Evolutionary conservation across 495 filamentous ascomycete genomes (phyloP), one percentile per base, ranked within the genome.

Genomic region (Aspergillus diversus): DNA sequence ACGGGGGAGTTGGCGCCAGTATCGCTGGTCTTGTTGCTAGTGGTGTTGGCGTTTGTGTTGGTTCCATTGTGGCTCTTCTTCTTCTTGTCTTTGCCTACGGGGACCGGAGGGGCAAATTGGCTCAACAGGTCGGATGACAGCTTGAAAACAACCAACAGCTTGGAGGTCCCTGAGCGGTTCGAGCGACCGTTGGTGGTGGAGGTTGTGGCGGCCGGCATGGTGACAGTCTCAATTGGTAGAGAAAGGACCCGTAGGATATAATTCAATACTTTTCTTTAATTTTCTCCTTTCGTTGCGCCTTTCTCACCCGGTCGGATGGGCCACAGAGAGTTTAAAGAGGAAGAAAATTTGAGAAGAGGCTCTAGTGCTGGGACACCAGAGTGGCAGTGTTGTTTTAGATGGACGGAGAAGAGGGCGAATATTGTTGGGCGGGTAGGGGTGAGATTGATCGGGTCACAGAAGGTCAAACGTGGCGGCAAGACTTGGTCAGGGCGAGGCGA

Each of bases 141-240:
- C 69, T 83, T 85, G 31, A 90, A 77, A 48, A 76, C 76, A 69
- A 90, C 66, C 33, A 86, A 69, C 68, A 75, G 69, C 72, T 83
- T 83, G 52, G 65, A 61, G 54, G 58, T 51, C 17, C 69, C 68
- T 37, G 78, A 70, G 59, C 73, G 66, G 65, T 70, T 75, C 63
- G 77, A 73, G 69, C 74, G 71, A 75, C 72, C 70, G 74, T 75
- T 73, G 63, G 69, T 65, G 60, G 63, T 56, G 34, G 66, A 56
- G 49, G 76, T 68, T 59, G 65, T 70, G 60, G 70, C 69, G 53
- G 68, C 64, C 50, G 73, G 71, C 69, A 77, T 79, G 63, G 52
- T 79, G 64, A 47, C 59, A 46, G 48, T 57, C 9, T 50, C 60
- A 39, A 12, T 7, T 27, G 37, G 43, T 33, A 15, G 53, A 59